Evolutionary conservation across 75 land plant genomes (phyloP), one percentile per base, ranked within the genome.

Genomic region (Cryptomeria japonica): DNA sequence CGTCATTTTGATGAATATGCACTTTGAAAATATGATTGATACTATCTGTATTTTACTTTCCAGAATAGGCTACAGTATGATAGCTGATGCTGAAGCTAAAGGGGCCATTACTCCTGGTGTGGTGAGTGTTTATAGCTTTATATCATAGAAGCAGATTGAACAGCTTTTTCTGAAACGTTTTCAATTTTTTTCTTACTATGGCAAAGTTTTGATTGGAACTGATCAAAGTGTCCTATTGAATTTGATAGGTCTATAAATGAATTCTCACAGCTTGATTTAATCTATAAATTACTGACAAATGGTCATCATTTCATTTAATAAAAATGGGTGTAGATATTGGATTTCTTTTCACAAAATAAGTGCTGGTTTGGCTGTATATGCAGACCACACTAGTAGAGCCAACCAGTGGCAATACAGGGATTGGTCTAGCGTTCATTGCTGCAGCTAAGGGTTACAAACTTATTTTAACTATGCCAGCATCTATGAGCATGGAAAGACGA

Each of bases 21-120:
- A 36, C 87, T 70, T 44, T 32, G 47, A 44, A 31, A 58, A 32
- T 70, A 39, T 38, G 46, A n/a, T 10, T 15, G 22, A 75, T 78
- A 42, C 28, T 12, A 22, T 28, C 89, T 18, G 61, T 64, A 12
- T 38, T 25, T 32, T 19, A 12, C 22, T 38, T 85, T 90, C 72
- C 96, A 97, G 99, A 93, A 97, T 97, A 85, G 99, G 99, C 8
- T 89, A 90, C 83, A 96, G 99, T 89, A 97, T 97, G 99, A 97
- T 97, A 83, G 16, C 95, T 91, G 99, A 97, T 94, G 99, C 99
- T 77, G 99, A 97, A 90, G 87, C 87, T 53, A 96, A 88, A 88
- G 97, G 99, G 36, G 85, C 90, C 11, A 97, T 97, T 83, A 95
- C 93, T 39, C 98, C 98, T 51, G 99, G 99, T 77, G 96, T 96